Conservation (phyloP, 164 flowering plant species). For the Umbellularia californica region DNA sequence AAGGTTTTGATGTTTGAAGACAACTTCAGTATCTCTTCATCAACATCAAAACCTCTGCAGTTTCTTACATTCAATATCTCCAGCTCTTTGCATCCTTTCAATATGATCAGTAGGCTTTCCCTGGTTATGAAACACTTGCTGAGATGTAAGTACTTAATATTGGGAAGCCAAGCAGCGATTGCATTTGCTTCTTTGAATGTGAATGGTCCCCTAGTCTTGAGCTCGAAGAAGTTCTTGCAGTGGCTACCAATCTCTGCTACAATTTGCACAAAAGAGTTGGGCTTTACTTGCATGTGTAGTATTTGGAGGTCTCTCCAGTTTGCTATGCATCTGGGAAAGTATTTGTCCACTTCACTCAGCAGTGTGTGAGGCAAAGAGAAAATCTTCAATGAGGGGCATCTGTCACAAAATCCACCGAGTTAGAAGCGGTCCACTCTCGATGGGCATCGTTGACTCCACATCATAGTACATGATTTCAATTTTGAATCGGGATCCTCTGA, state of each 20-base stretch:
- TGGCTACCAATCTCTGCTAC: neutral
- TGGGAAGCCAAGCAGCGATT: neutral
- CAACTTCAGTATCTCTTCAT: conserved; percentile 10
- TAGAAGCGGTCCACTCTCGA: too few relatives aligned
- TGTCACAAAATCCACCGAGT: too few relatives aligned
- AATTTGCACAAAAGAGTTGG: neutral
- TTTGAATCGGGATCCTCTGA: too few relatives aligned
- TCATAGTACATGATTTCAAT: too few relatives aligned
- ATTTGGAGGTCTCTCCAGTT: conserved; percentile 6
- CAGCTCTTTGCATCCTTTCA: conserved; percentile 17
- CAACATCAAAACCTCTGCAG: conserved; percentile 7
- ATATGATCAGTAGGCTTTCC: conserved; percentile 7
- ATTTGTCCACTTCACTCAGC: neutral
- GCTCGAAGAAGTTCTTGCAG: conserved; percentile 10
- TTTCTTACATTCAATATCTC: conserved; percentile 3
- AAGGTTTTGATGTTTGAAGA: conserved; percentile 9
- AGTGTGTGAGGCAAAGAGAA: too few relatives aligned
- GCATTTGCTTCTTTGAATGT: too few relatives aligned
- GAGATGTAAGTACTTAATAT: conserved; percentile 7
- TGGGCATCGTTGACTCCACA: too few relatives aligned
- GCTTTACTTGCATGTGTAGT: neutral
- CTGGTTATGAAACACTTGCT: neutral
- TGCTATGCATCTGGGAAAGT: neutral
- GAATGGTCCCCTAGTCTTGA: neutral
- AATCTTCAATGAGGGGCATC: too few relatives aligned